Base-by-base conservation (phyloP, 441 rosid genomes). In the Manihot esculenta region DNA sequence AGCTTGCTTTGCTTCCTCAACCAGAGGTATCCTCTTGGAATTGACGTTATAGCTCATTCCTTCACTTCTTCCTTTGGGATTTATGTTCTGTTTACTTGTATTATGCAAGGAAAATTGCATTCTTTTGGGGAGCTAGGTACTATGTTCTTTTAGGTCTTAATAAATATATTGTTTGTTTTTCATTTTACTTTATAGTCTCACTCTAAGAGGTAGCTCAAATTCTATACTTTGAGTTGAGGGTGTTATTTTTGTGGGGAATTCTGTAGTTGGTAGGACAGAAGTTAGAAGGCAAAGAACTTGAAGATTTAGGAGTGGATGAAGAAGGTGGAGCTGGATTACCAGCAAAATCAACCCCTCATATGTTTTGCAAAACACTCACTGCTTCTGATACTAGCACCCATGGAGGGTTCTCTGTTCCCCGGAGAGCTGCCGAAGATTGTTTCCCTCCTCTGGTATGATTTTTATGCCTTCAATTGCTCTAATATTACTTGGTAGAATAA, bases 321-420 rank as follows among this genome's bases (percentile, higher is more conserved):
- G 92, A 84, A 51, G 82, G 82, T 71, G 79, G 75, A 18, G 83
- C 79, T 76, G 89, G 83, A 79, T 82, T 87, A 66, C 83, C 89
- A 15, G 64, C 84, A 62, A 88, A 84, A 87, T 68, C 82, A 74
- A 92, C 90, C 42, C 91, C 93, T 66, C 97, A 92, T 76, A 90
- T 90, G 94, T 92, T 90, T 79, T 92, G 96, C 79, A 92, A 92
- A 77, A 90, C 97, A 67, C 87, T 92, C 57, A 92, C 97, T 21
- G 97, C 97, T 80, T 89, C 97, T 50, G 97, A 92, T 78, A 92
- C 97, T 48, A 92, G 97, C 82, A 90, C 97, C 20, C 97, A 92
- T 80, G 97, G 97, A 76, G 97, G 97, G 35, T 92, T 92, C 81
- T 92, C 96, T 3, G 96, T 92, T 55, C 96, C 96, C 9, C 86